phyloP scores from a whole-genome alignment of 495 filamentous ascomycete species.

The Xylaria nigripes region DNA sequence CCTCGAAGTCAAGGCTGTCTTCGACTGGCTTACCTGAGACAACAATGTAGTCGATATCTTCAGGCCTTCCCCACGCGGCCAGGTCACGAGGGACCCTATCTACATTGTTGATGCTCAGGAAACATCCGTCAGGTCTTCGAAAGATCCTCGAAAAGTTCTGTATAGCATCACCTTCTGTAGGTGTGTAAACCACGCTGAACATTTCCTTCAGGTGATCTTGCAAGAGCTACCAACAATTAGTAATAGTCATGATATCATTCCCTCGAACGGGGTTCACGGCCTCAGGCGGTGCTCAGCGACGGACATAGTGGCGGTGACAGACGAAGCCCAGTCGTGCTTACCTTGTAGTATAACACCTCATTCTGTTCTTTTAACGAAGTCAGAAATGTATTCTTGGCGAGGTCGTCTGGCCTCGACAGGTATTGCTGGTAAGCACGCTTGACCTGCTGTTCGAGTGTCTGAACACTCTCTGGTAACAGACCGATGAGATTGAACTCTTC shows the following conservation, averaged over 20 bases:
- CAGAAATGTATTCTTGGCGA: slow-evolving; percentile 82
- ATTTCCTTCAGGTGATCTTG: slow-evolving; percentile 58
- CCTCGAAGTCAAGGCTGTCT: neutral
- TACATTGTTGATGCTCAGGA: slow-evolving; percentile 50
- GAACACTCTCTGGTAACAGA: slow-evolving; percentile 61
- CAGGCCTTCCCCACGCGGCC: slow-evolving; percentile 54
- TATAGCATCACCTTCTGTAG: slow-evolving; percentile 88
- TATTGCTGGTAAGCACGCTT: slow-evolving; percentile 78
- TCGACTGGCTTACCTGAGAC: slow-evolving; percentile 53
- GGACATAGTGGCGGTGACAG: neutral
- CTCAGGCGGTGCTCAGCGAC: neutral
- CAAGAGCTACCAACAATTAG: slow-evolving; percentile 26
- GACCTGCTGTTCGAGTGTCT: slow-evolving; percentile 74
- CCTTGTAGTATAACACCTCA: slow-evolving; percentile 65
- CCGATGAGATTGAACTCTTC: slow-evolving; percentile 61
- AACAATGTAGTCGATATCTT: slow-evolving; percentile 84
- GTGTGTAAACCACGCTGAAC: slow-evolving; percentile 83
- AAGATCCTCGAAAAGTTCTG: slow-evolving; percentile 76
- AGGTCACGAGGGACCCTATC: slow-evolving; percentile 55
- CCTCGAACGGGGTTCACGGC: neutral
- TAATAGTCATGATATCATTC: neutral
- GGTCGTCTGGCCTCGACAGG: slow-evolving; percentile 54
- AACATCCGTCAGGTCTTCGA: slow-evolving; percentile 60
- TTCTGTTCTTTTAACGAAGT: slow-evolving; percentile 82
- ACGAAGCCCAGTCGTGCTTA: slow-evolving; percentile 20